A percentile compares a stretch with the other conserved stretches of the same genome.
Evolutionary conservation across 305 asterid genomes (phyloP).

Genomic region (Fraxinus sp.): DNA sequence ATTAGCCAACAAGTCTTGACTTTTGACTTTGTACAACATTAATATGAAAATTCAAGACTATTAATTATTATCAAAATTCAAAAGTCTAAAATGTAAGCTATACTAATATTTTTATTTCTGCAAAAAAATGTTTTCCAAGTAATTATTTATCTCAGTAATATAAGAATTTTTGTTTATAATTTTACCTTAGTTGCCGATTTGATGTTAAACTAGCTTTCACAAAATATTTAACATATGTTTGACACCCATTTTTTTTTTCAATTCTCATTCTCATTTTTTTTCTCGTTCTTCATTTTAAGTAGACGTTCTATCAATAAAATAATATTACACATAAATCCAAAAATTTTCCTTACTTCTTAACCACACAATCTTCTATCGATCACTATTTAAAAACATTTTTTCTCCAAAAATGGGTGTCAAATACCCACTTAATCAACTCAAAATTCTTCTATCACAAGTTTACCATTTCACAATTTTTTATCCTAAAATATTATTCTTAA

Average conservation of each 20-base stretch:
- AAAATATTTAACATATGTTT: too few species aligned
- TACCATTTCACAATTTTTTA: not conserved
- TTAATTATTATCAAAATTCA: not conserved
- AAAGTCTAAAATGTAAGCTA: not conserved
- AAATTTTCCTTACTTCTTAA: too few species aligned
- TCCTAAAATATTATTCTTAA: not conserved
- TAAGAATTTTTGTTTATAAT: not conserved
- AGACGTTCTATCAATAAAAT: too few species aligned
- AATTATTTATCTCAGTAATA: not conserved
- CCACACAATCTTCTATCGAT: too few species aligned
- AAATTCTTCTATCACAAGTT: too few species aligned
- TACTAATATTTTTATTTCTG: not conserved
- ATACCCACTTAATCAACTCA: too few species aligned
- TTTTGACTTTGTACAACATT: not conserved
- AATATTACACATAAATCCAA: too few species aligned
- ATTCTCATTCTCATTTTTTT: too few species aligned
- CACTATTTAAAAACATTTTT: too few species aligned
- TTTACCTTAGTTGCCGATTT: not conserved
- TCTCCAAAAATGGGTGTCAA: too few species aligned
- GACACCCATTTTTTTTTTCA: too few species aligned
- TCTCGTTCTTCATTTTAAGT: too few species aligned
- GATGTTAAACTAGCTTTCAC: not conserved
- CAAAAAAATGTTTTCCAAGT: not conserved
- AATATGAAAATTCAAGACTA: not conserved
- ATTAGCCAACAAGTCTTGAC: not conserved